Evolutionary conservation across 306 rosid genomes (phyloP), one percentile per base, ranked within the genome.

Genomic region (Neltuma alba): DNA sequence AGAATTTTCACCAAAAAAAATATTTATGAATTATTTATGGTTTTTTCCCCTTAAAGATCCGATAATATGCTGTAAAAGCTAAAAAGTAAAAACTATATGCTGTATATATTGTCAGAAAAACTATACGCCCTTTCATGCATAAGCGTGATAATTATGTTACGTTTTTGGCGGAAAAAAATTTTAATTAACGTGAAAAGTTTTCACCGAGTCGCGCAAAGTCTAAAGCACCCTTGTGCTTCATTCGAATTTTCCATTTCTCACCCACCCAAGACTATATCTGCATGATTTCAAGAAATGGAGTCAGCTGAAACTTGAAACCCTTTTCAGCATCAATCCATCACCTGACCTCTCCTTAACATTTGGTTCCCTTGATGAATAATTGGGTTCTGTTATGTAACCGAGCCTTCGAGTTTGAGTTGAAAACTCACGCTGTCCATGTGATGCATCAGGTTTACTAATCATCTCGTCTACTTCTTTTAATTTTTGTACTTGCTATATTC

Each of bases 311-410:
- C 30, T 21, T 54, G 12, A 54, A 9, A 21, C 30, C 58, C 25
- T 55, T 55, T 55, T 3, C 31, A 21, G 62, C 30, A 21, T 55
- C 30, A 8, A 23, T 55, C 31, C 31, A 25, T 78, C 79, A 68
- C 28, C 89, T 75, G 79, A 75, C 21, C 20, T 64, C 87, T 91
- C 78, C 64, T 86, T 88, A 7, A 3, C 55, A 5, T 76, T 42
- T 13, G 12, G 5, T 42, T 42, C 15, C 61, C 93, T 92, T 81
- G 68, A 88, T 74, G 79, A 58, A 61, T 83, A 84, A 74, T 75
- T 94, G 67, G 64, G 72, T 33, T 41, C 85, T 71, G 64, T 30
- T 65, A 79, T 23, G 85, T 90, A 20, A 42, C 47, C 91, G 55
- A 72, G 27, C 89, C 23, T 42, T n/a, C n/a, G n/a, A n/a, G n/a